Percentiles rank a stretch among this genome's conserved stretches.
Conservation (phyloP, 1,284 basidiomycete genomes). For the Melampsora larici-populina region DNA sequence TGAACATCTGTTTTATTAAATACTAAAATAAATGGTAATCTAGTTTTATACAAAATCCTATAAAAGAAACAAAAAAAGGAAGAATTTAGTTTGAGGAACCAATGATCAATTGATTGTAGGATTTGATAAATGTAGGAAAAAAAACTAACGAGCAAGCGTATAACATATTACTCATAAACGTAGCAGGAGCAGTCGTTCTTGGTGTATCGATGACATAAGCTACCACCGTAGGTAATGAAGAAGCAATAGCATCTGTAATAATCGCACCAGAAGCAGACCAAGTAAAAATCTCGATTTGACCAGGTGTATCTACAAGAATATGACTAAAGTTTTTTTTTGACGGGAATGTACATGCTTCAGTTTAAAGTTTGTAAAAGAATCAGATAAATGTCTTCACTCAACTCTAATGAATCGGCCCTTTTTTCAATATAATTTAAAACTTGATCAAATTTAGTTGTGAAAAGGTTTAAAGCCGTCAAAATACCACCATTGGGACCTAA, state of each 20-base stretch:
- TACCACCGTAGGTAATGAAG: conserved; percentile 84
- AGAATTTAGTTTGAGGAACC: background rate
- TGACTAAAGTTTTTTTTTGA: conserved; percentile 61
- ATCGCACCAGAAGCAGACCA: conserved; percentile 99
- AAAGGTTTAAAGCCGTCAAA: conserved; percentile 91
- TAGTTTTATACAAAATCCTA: conserved; percentile 97
- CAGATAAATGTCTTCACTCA: conserved; percentile 51
- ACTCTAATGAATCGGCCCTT: conserved; percentile 81
- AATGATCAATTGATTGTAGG: background rate
- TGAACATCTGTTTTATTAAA: conserved; percentile 98
- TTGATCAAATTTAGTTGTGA: conserved; percentile 99
- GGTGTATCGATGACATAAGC: conserved; percentile 98
- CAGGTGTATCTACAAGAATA: conserved; percentile 92
- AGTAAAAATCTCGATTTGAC: conserved; percentile 99
- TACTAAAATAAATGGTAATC: conserved; percentile 92
- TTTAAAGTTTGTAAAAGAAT: background rate
- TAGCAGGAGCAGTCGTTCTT: conserved; percentile 86
- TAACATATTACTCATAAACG: conserved; percentile 99
- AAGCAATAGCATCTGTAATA: conserved; percentile 95
- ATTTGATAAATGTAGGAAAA: background rate
- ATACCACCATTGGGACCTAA: conserved; percentile 98
- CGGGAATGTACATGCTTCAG: background rate
- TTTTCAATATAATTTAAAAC: conserved; percentile 90
- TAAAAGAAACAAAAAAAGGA: background rate
- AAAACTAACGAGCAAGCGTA: conserved; percentile 84